A percentile compares a stretch with the other conserved stretches of the same genome.
These are phyloP conservation scores for Ceratobasidium theobromae DNA, from an alignment of 1,284 basidiomycete genomes.

Conservation along the genomic window DNA sequence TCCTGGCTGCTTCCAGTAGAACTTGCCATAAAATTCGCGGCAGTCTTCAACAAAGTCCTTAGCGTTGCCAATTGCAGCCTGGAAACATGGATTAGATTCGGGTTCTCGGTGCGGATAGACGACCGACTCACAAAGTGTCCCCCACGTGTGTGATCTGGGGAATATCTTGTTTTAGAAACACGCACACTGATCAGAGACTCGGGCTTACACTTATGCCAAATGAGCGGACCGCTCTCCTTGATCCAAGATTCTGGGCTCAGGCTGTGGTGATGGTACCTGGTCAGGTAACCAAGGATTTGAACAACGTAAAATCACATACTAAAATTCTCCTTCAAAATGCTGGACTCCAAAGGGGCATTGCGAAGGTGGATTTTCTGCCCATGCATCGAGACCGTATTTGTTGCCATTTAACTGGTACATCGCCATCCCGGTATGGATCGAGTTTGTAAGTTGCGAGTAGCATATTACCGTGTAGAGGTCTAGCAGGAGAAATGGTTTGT, in stretches of 20 bases:
- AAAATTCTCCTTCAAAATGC: conserved; percentile 28
- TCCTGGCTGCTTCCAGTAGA: conserved; percentile 29
- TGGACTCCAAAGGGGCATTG: conserved; percentile 25
- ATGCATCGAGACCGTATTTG: conserved; percentile 9
- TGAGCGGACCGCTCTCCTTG: conserved; percentile 9
- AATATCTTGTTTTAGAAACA: background rate
- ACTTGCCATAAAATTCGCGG: conserved; percentile 27
- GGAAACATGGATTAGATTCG: background rate
- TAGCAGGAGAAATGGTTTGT: background rate
- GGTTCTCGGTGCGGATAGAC: background rate
- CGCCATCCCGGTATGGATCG: conserved; percentile 29
- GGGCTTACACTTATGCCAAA: conserved; percentile 26
- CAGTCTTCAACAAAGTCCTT: conserved; percentile 22
- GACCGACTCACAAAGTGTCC: conserved; percentile 21
- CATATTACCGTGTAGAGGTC: conserved; percentile 11
- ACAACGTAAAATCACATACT: background rate
- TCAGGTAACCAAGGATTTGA: background rate
- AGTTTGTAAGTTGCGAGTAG: conserved; percentile 23
- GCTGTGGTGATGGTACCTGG: background rate
- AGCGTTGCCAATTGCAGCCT: conserved; percentile 14
- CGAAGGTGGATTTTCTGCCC: conserved; percentile 10
- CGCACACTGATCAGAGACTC: background rate
- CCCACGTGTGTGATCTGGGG: conserved; percentile 20
- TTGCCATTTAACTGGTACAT: conserved; percentile 24
- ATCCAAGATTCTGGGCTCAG: conserved; percentile 28